Conservation (phyloP, 2,329 filamentous ascomycete species). For the Hypomyces perniciosus region DNA sequence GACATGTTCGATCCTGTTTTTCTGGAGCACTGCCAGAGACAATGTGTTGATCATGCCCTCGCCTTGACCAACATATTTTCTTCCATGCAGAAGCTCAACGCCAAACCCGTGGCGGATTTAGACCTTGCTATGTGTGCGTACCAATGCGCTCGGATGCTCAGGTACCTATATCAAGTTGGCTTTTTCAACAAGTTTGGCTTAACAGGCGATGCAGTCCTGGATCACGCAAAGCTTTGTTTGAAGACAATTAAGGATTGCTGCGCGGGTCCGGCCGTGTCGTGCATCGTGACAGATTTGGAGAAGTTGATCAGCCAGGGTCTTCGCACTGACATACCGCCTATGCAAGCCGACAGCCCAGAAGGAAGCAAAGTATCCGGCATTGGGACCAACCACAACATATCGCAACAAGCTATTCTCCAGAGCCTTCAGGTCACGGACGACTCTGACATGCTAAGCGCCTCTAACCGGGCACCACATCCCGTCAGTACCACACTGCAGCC, state of each 20-base stretch:
- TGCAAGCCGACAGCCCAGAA: constrained; percentile 14
- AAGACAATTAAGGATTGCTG: constrained; percentile 46
- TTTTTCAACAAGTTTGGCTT: constrained; percentile 36
- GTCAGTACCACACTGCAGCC: neutral
- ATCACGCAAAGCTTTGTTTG: constrained; percentile 46
- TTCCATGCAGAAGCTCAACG: constrained; percentile 44
- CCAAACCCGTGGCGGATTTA: constrained; percentile 47
- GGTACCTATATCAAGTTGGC: constrained; percentile 43
- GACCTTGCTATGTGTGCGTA: constrained; percentile 51
- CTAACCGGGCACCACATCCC: neutral
- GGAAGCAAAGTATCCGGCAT: constrained; percentile 8
- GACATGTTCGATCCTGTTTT: constrained; percentile 43
- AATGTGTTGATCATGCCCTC: constrained; percentile 48
- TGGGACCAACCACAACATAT: constrained; percentile 2
- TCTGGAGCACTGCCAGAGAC: constrained; percentile 42
- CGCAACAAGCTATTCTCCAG: constrained; percentile 18
- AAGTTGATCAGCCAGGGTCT: constrained; percentile 44
- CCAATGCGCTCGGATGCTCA: constrained; percentile 48
- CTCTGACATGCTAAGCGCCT: constrained; percentile 19
- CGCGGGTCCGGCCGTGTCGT: constrained; percentile 43
- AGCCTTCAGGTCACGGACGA: constrained; percentile 23
- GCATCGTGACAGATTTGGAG: constrained; percentile 44
- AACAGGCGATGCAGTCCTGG: constrained; percentile 39
- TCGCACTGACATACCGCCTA: constrained; percentile 18
- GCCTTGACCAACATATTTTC: constrained; percentile 52